Evolutionary conservation across 2,329 filamentous ascomycete species (phyloP), one percentile per base, ranked within the genome.

Genomic region (Penicillium sp.): DNA sequence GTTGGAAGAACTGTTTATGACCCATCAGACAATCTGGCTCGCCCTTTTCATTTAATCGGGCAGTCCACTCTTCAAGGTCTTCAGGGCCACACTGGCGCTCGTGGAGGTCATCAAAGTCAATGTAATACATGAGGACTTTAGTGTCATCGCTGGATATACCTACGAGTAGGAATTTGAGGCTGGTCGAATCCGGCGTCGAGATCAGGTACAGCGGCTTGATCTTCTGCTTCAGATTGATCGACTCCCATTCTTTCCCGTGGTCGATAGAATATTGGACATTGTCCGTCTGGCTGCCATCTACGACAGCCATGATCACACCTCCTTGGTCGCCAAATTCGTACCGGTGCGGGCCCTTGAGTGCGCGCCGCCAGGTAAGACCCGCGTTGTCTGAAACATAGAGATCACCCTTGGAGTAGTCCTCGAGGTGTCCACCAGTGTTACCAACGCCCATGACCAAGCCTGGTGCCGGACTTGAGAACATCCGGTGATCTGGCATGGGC

Each of bases 241-340:
- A 78, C 55, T 88, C 78, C 94, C 95, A 99, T 2, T 84, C 84
- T 67, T 91, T 86, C 47, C 95, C 95, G 69, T 97, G 91, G 69
- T 99, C 85, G 26, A 97, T 78, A 1, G 94, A 97, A 73, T 93
- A 99, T 58, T 84, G 81, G 53, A 88, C 78, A 54, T 74, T 67
- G 36, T 85, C 76, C 1, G 88, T 90, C 45, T 79, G 77, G 14
- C 75, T 79, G 46, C 81, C 78, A 65, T 96, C 90, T 59, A 84
- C 82, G 36, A 97, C 80, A 4, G 94, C 94, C 30, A 97, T 82
- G 30, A 99, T 78, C 19, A 99, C 84, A 16, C 91, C 91, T 1
- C 94, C 94, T 62, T 95, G 88, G 65, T 97, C 93, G 50, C 94
- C 94, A 71, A 97, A 95, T 69, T 97, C 92, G 73, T 96, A 99